These are phyloP conservation scores for Fistulinella cinereoalba DNA, from an alignment of 1,284 basidiomycete species.

Conservation along the genomic window DNA sequence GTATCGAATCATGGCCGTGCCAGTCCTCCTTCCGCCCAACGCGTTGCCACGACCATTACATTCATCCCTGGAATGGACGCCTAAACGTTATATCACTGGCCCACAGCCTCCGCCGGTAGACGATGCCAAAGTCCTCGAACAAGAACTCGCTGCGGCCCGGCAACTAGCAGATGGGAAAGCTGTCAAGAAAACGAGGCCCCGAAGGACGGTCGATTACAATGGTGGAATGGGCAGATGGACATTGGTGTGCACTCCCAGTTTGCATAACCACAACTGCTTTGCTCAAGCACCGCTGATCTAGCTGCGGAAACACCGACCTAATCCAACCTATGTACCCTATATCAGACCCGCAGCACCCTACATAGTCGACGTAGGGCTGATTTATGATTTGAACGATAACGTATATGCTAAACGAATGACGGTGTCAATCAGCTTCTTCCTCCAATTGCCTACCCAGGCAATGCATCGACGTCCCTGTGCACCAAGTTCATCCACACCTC, in stretches of 20 bases:
- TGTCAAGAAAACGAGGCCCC: constrained; percentile 86
- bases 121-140: constrained; percentile 68
- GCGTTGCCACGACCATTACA: constrained; percentile 35
- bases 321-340: constrained; percentile 68
- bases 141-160: constrained; percentile 71
- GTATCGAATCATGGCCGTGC: constrained; percentile 17
- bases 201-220: constrained; percentile 93
- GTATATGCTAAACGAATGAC: constrained; percentile 22
- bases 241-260: constrained; percentile 47
- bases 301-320: constrained; percentile 74
- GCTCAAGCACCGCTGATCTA: constrained; percentile 31
- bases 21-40: constrained; percentile 42
- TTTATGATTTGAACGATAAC: constrained; percentile 10
- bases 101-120: constrained; percentile 76
- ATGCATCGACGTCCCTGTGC: constrained; percentile 88
- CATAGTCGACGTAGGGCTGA: constrained; percentile 72
- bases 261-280: background rate
- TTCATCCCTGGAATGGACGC: constrained; percentile 53
- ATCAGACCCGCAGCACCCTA: constrained; percentile 81
- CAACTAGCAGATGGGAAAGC: constrained; percentile 70
- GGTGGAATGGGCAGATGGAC: constrained; percentile 83
- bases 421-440: constrained; percentile 72
- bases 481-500: constrained; percentile 97
- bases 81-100: constrained; percentile 45
- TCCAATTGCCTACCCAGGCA: constrained; percentile 85